Percentiles rank a stretch among this genome's conserved stretches.
Evolutionary conservation across 345 rosid genomes (phyloP).

Genomic region (Geranium brycei): DNA sequence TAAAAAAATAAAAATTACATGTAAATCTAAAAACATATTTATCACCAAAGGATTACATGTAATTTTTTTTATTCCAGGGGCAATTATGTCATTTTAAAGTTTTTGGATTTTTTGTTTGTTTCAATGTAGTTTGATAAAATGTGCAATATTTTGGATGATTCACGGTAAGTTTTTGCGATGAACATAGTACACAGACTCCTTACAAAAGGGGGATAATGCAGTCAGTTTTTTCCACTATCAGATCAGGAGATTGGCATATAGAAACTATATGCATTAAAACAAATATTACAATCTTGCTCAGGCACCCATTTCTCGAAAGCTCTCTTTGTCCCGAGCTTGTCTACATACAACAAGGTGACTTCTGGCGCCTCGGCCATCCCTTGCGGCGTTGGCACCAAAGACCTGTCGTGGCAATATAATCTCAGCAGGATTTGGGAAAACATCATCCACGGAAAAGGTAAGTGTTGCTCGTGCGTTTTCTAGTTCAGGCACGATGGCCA

Average conservation of each 20-base stretch:
- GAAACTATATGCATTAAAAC: neutral
- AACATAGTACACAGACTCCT: too few species aligned
- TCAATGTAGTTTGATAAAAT: too few species aligned
- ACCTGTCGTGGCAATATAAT: constrained; percentile 66
- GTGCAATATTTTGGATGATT: too few species aligned
- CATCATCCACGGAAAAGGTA: constrained; percentile 53
- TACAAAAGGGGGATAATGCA: too few species aligned
- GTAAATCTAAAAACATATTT: too few species aligned
- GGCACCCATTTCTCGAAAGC: constrained; percentile 72
- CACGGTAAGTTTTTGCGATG: too few species aligned
- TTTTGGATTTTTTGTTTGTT: too few species aligned
- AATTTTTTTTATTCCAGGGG: too few species aligned
- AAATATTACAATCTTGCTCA: constrained; percentile 13
- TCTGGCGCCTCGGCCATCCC: constrained; percentile 40
- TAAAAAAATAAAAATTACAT: too few species aligned
- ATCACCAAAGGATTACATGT: too few species aligned
- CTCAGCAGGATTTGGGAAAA: constrained; percentile 71
- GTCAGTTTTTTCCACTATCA: too few species aligned
- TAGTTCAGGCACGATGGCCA: neutral
- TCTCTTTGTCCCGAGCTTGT: constrained; percentile 70
- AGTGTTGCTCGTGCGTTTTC: neutral
- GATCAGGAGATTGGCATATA: neutral
- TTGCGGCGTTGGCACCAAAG: constrained; percentile 26
- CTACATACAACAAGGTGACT: constrained; percentile 63
- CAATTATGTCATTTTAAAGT: too few species aligned